Evolutionary conservation across 2,329 filamentous ascomycete genomes (phyloP).

Genomic region (Colletotrichum gloeosporioides): DNA sequence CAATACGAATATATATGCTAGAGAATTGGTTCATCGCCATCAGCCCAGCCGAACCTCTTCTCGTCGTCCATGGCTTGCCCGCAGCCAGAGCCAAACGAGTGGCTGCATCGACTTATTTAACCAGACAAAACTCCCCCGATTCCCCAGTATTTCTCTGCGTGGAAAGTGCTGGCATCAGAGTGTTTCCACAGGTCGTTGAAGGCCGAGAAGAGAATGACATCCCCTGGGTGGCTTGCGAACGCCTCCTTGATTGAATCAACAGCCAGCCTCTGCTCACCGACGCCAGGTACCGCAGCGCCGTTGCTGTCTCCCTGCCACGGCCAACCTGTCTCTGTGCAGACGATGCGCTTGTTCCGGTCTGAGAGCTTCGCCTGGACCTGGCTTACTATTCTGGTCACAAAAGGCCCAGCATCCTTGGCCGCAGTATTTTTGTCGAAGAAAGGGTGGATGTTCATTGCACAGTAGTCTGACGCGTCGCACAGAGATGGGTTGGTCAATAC

Average conservation of each 20-base stretch:
- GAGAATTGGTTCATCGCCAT: neutral
- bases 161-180: conserved; percentile 65
- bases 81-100: neutral
- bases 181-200: conserved; percentile 84
- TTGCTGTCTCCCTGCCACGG: conserved; percentile 73
- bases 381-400: conserved; percentile 63
- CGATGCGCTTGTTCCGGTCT: conserved; percentile 59
- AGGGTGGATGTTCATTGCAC: conserved; percentile 81
- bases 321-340: conserved; percentile 88
- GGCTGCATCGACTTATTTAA: conserved; percentile 6
- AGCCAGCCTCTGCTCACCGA: conserved; percentile 70
- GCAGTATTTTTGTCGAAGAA: conserved; percentile 76
- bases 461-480: conserved; percentile 78
- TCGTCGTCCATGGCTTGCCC: neutral
- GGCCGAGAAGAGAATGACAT: conserved; percentile 77
- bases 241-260: conserved; percentile 66
- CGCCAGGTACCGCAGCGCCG: conserved; percentile 70
- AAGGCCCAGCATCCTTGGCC: conserved; percentile 68
- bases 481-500: conserved; percentile 71
- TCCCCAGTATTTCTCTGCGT: conserved; percentile 81
- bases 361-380: conserved; percentile 47
- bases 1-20: neutral
- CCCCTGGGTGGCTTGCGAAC: conserved; percentile 55
- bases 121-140: conserved; percentile 43
- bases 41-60: neutral